Base-by-base conservation (phyloP, 176 grass and related monocot species). In the Canna indica region DNA sequence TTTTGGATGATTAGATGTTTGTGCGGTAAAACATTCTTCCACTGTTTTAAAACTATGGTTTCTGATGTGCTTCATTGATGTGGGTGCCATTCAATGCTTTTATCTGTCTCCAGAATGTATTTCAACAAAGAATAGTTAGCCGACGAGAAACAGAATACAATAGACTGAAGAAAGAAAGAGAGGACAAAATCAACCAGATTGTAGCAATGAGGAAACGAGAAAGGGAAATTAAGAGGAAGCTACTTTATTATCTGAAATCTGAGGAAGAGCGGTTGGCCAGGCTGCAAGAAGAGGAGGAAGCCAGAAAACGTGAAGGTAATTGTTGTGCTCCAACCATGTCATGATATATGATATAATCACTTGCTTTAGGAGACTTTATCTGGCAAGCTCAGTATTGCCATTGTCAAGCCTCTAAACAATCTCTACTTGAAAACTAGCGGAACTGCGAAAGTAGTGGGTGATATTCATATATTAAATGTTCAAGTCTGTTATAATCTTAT, bases 221-320 rank as follows among this genome's bases (percentile, higher is more conserved):
- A 83, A 82, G 84, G 47, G 94, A 99, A 69, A 89, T 68, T 10
- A 80, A 88, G 46, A 81, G 94, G 39, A 99, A 99, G 71, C 80
- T 90, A 53, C 88, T 99, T 47, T 88, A 75, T 62, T 90, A 75
- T 69, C 63, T 99, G 18, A 87, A 82, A 70, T 13, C 81, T 58
- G 94, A 99, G 75, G 86, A 99, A 76, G 82, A 99, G 63, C 72
- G 89, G 12, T 50, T 90, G 13, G 45, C 79, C 48, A 85, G 57
- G 59, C 34, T 50, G 1, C 84, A 73, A 28, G 83, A 93, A 78
- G 89, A 99, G 66, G 86, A 88, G 75, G 94, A 93, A 83, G 84
- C 86, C 35, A 86, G 70, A 64, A 93, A 93, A 69, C 86, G 9
- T 57, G 89, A 99, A 87, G 86, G 94, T 47, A 83, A 79, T 78